phyloP scores from a whole-genome alignment of 345 rosid genomes.

The Lumnitzera littorea region DNA sequence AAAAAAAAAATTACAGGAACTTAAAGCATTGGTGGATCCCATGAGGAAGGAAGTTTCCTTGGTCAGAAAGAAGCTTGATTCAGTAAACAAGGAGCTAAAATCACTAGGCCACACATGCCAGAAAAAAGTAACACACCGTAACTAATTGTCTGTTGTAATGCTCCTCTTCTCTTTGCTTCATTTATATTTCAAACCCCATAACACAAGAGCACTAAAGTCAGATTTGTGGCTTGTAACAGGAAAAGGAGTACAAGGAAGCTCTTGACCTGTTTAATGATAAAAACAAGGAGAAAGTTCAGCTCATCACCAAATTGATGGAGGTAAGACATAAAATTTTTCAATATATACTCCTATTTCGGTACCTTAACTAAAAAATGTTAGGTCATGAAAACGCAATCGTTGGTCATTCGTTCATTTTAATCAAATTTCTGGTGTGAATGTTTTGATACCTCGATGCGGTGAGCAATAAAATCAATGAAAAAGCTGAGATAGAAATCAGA shows the following conservation, averaged over 20 bases:
- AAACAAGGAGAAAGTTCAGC: constrained; percentile 35
- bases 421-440: background rate
- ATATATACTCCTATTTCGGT: background rate
- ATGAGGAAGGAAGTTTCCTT: constrained; percentile 34
- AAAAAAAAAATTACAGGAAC: constrained; percentile 43
- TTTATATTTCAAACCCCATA: background rate
- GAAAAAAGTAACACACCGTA: constrained; percentile 26
- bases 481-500: constrained; percentile 36
- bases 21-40: constrained; percentile 39
- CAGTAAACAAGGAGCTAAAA: constrained; percentile 33
- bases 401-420: background rate
- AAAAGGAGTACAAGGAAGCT: constrained; percentile 38
- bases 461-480: constrained; percentile 36
- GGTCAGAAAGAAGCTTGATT: constrained; percentile 33
- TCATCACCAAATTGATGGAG: constrained; percentile 35
- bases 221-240: constrained; percentile 15
- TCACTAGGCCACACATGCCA: constrained; percentile 30
- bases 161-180: background rate
- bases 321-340: constrained; percentile 9
- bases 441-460: background rate
- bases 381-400: background rate
- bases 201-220: background rate
- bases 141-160: background rate
- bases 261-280: constrained; percentile 36
- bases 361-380: background rate